These are phyloP conservation scores for Lentinula novae-zelandiae DNA, from an alignment of 1,284 basidiomycete genomes.

Conservation along the genomic window DNA sequence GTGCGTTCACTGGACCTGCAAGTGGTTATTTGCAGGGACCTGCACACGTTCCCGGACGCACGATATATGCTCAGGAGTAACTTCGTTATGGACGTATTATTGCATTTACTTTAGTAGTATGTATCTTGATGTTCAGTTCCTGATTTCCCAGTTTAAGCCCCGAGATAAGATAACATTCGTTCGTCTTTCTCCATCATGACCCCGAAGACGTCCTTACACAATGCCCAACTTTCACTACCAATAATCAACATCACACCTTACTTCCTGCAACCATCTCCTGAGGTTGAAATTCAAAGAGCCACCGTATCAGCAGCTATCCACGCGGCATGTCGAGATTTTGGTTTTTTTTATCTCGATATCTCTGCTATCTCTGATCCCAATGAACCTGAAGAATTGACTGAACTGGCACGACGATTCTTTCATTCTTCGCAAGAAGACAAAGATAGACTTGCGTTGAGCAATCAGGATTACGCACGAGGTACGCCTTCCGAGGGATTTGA, in stretches of 20 bases:
- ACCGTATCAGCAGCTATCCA: conserved; percentile 62
- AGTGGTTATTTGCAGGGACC: conserved; percentile 41
- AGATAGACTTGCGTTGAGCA: conserved; percentile 58
- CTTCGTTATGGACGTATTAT: not conserved
- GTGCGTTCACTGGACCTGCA: conserved; percentile 17
- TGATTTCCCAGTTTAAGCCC: too few species aligned
- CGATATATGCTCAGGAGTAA: conserved; percentile 50
- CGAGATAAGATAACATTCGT: not conserved
- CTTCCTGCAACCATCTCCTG: conserved; percentile 28
- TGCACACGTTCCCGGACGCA: conserved; percentile 46
- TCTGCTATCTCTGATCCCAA: conserved; percentile 48
- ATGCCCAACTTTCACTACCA: conserved; percentile 31
- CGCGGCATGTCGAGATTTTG: conserved; percentile 70
- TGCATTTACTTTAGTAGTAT: not conserved
- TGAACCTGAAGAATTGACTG: conserved; percentile 65
- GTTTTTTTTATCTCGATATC: conserved; percentile 85
- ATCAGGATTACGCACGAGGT: conserved; percentile 77
- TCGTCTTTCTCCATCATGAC: not conserved
- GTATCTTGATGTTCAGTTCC: too few species aligned
- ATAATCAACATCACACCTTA: conserved; percentile 58
- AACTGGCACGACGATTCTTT: conserved; percentile 72
- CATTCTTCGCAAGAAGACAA: conserved; percentile 67
- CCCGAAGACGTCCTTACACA: conserved; percentile 4
- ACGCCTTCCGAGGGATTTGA: conserved; percentile 15
- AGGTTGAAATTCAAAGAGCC: conserved; percentile 30